A percentile compares a stretch with the other conserved stretches of the same genome.
These are phyloP conservation scores for Pseudogymnoascus sp. DNA, from an alignment of 2,329 filamentous ascomycete genomes.

Conservation along the genomic window DNA sequence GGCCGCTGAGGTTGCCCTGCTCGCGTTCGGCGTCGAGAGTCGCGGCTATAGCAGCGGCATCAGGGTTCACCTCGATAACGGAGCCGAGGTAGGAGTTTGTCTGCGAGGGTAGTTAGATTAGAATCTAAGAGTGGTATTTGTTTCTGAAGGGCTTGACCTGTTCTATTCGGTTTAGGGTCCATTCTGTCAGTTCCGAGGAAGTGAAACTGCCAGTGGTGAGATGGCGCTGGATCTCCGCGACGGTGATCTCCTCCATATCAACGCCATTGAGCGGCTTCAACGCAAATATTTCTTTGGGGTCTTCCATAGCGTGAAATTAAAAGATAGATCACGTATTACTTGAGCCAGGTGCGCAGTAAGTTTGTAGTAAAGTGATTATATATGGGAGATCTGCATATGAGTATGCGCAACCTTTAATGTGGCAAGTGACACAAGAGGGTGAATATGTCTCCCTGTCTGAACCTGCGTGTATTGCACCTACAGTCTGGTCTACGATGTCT, in stretches of 20 bases:
- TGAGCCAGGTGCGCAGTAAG: background rate
- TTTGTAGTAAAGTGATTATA: background rate
- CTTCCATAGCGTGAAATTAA: background rate
- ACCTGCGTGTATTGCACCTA: background rate
- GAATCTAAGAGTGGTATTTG: background rate
- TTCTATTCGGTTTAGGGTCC: background rate
- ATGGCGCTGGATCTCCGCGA: background rate
- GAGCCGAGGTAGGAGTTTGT: slow-evolving; percentile 13
- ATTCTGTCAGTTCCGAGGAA: slow-evolving; percentile 8
- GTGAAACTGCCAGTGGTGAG: background rate
- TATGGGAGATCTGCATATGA: background rate
- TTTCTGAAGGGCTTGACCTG: background rate
- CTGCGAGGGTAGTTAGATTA: background rate
- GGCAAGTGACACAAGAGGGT: background rate
- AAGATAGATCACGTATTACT: background rate
- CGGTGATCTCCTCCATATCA: slow-evolving; percentile 8
- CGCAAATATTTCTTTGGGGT: background rate
- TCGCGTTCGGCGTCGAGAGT: slow-evolving; percentile 18
- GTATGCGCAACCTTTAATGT: background rate
- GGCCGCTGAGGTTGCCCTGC: slow-evolving; percentile 19
- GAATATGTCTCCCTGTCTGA: background rate
- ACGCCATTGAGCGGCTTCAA: slow-evolving; percentile 1
- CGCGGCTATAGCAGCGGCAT: slow-evolving; percentile 19
- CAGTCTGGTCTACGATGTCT: background rate
- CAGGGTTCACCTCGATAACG: slow-evolving; percentile 22